A percentile compares a stretch with the other conserved stretches of the same genome.
Evolutionary conservation across 2,329 filamentous ascomycete genomes (phyloP).

Genomic region (Penicillium rolfsii): DNA sequence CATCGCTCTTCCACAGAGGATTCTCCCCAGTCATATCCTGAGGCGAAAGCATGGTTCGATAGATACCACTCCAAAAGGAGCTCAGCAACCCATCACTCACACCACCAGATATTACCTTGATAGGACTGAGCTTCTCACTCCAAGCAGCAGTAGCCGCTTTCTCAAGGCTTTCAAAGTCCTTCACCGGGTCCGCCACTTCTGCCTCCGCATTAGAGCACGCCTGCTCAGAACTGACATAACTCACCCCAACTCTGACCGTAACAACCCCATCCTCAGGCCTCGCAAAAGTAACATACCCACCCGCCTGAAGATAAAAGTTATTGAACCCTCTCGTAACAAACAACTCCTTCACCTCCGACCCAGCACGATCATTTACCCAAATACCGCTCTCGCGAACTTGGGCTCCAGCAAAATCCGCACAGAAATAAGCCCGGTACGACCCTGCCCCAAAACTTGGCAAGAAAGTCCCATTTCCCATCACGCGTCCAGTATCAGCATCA

Average conservation of each 20-base stretch:
- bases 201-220: constrained; percentile 68
- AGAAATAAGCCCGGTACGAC: constrained; percentile 63
- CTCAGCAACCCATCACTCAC: constrained; percentile 56
- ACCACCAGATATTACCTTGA: constrained; percentile 58
- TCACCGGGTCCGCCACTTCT: constrained; percentile 58
- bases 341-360: constrained; percentile 54
- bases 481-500: constrained; percentile 57
- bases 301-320: constrained; percentile 57
- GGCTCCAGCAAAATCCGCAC: constrained; percentile 65
- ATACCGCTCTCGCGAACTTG: constrained; percentile 61
- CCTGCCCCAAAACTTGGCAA: constrained; percentile 65
- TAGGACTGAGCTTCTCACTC: constrained; percentile 61
- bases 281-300: constrained; percentile 65
- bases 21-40: constrained; percentile 74
- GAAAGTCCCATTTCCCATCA: constrained; percentile 64
- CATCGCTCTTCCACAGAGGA: constrained; percentile 63
- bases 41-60: constrained; percentile 69
- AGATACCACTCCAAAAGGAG: constrained; percentile 68
- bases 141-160: constrained; percentile 56
- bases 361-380: constrained; percentile 63
- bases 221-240: constrained; percentile 65
- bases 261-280: constrained; percentile 55
- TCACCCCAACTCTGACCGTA: constrained; percentile 65
- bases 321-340: constrained; percentile 61
- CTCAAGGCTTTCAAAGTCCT: constrained; percentile 55